A percentile compares a stretch with the other conserved stretches of the same genome.
phyloP scores from a whole-genome alignment of 2,329 filamentous ascomycete species.

The Fusarium annulatum region DNA sequence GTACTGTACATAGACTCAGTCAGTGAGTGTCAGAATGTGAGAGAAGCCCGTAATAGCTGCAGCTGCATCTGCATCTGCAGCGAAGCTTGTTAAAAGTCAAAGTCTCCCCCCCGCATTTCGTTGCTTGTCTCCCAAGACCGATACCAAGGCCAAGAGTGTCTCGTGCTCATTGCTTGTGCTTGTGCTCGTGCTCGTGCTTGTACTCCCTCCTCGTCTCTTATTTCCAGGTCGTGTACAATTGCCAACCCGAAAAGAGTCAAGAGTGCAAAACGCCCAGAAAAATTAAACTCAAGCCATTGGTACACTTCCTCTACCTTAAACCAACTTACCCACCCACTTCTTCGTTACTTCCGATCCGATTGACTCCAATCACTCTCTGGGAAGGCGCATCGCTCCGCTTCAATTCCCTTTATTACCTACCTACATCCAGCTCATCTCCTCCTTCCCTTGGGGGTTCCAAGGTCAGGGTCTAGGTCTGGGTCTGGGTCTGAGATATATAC shows the following conservation, averaged over 20 bases:
- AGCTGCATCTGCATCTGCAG: background rate
- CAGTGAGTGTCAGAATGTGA: background rate
- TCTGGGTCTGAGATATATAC: constrained; percentile 13
- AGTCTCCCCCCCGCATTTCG: constrained; percentile 43
- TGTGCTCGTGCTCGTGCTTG: constrained; percentile 5
- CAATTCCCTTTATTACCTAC: constrained; percentile 8
- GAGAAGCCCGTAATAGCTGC: background rate
- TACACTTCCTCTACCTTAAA: constrained; percentile 11
- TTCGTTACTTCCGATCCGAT: background rate
- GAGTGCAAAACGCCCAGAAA: constrained; percentile 9
- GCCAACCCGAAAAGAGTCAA: constrained; percentile 17
- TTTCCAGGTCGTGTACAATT: constrained; percentile 9
- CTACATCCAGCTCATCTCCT: constrained; percentile 7
- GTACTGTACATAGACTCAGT: background rate
- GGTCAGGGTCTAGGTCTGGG: background rate
- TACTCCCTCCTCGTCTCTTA: constrained; percentile 3
- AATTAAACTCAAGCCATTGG: constrained; percentile 26
- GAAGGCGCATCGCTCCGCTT: background rate
- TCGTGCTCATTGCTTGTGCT: background rate
- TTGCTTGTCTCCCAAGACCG: constrained; percentile 14
- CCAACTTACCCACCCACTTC: constrained; percentile 17
- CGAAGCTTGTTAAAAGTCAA: constrained; percentile 27
- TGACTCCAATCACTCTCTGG: background rate
- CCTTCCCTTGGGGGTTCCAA: background rate
- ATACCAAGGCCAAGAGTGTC: background rate